phyloP scores from a whole-genome alignment of 129 eudicot genomes.

The Tagetes patula region DNA sequence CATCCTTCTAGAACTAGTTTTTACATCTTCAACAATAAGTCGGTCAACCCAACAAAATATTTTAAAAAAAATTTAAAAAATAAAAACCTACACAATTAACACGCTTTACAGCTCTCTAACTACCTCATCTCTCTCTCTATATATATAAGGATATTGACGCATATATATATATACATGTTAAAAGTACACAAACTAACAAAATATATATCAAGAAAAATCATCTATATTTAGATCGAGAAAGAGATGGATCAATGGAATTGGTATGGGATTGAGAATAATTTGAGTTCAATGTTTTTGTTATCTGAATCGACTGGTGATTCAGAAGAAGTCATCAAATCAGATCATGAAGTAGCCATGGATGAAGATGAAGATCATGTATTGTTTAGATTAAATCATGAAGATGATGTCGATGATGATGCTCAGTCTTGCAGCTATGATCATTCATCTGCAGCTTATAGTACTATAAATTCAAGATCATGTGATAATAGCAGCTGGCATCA shows the following conservation, averaged over 20 bases:
- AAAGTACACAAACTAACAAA: no score
- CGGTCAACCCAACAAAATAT: neutral
- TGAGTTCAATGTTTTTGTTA: conserved; percentile 9
- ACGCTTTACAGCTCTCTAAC: neutral
- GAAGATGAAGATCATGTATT: neutral
- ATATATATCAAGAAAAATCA: neutral
- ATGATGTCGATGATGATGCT: conserved; percentile 33
- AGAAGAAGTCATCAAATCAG: conserved; percentile 32
- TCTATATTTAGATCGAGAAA: neutral
- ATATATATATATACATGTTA: no score
- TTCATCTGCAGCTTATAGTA: neutral
- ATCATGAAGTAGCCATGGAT: conserved; percentile 15
- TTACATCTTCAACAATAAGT: conserved; percentile 24
- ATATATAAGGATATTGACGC: no score
- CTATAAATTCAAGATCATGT: neutral
- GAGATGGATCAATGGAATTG: conserved; percentile 35
- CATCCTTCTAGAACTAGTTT: conserved; percentile 30
- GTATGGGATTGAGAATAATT: conserved; percentile 25
- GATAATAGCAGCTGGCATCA: neutral
- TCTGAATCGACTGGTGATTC: conserved; percentile 40
- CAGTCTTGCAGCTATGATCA: conserved; percentile 41
- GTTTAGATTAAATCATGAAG: conserved; percentile 8
- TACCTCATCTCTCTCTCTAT: neutral
- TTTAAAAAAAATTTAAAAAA: no score
- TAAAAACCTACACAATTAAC: neutral